Percentiles rank a stretch among this genome's conserved stretches.
Conservation (phyloP, 208 protist genomes). For the Trypanosoma avium region DNA sequence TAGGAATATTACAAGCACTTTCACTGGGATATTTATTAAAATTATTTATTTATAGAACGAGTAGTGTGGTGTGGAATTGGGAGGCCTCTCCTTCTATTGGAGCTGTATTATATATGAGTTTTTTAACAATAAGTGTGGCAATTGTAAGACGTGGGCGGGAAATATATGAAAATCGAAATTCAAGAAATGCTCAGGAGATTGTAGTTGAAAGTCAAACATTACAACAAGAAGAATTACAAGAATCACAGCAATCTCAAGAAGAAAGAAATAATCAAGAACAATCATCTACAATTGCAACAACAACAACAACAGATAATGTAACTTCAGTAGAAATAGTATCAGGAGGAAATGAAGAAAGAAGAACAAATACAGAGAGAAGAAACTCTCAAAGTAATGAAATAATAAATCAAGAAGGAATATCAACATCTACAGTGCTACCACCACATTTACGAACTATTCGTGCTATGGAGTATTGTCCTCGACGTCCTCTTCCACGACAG, state of each 20-base stretch:
- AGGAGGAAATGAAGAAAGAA: neutral
- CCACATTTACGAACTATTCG: slow-evolving; percentile 44
- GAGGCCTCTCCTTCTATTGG: slow-evolving; percentile 71
- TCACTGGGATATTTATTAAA: slow-evolving; percentile 61
- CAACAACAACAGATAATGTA: no score
- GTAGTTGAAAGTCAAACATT: neutral
- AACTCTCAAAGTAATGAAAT: no score
- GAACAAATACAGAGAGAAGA: neutral
- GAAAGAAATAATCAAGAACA: neutral
- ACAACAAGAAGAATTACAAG: neutral
- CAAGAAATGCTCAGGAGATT: no score
- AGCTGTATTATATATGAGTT: slow-evolving; percentile 32
- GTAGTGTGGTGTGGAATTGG: slow-evolving; percentile 67
- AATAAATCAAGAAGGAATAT: no score
- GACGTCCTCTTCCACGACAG: slow-evolving; percentile 15
- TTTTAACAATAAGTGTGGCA: slow-evolving; percentile 17
- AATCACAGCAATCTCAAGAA: neutral
- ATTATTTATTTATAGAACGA: slow-evolving; percentile 63
- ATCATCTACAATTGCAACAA: no score
- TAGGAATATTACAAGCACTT: slow-evolving; percentile 50
- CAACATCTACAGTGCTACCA: neutral
- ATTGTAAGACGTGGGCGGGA: neutral
- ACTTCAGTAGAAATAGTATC: no score
- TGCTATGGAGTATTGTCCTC: slow-evolving; percentile 60
- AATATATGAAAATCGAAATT: no score